These are phyloP conservation scores for Debaryomyces nepalensis DNA, from an alignment of 1,139 yeast species.

Conservation along the genomic window DNA sequence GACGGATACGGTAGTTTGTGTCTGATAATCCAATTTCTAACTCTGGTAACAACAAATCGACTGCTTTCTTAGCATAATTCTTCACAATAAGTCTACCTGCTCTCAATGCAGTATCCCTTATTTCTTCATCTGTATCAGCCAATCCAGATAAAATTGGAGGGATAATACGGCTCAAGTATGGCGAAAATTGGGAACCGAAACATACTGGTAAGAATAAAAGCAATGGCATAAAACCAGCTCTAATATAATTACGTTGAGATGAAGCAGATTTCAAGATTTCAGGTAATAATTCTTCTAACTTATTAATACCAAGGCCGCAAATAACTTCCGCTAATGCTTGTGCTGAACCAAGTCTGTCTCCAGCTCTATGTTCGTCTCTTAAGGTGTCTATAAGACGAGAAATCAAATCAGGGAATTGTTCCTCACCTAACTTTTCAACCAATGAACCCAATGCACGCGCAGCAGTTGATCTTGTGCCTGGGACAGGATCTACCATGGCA, in stretches of 20 bases:
- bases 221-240: conserved; percentile 94
- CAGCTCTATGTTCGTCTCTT: conserved; percentile 79
- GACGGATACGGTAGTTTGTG: conserved; percentile 81
- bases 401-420: conserved; percentile 89
- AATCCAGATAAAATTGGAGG: conserved; percentile 90
- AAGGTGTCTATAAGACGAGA: conserved; percentile 78
- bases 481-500: conserved; percentile 99
- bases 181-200: conserved; percentile 90
- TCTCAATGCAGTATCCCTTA: conserved; percentile 87
- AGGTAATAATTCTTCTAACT: conserved; percentile 89
- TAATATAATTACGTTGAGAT: conserved; percentile 66
- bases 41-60: conserved; percentile 91
- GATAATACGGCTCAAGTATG: conserved; percentile 81
- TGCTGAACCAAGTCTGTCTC: conserved; percentile 96
- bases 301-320: conserved; percentile 85
- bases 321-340: conserved; percentile 95
- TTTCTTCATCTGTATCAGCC: conserved; percentile 86
- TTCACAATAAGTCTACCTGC: conserved; percentile 92
- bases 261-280: conserved; percentile 74
- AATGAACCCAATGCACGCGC: conserved; percentile 96
- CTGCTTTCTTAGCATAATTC: conserved; percentile 91
- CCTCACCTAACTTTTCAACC: conserved; percentile 96
- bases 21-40: conserved; percentile 89
- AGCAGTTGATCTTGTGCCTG: conserved; percentile 95
- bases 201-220: conserved; percentile 90